These are phyloP conservation scores for Raphidocelis subcapitata DNA, from an alignment of 139 green algal genomes.

Conservation along the genomic window DNA sequence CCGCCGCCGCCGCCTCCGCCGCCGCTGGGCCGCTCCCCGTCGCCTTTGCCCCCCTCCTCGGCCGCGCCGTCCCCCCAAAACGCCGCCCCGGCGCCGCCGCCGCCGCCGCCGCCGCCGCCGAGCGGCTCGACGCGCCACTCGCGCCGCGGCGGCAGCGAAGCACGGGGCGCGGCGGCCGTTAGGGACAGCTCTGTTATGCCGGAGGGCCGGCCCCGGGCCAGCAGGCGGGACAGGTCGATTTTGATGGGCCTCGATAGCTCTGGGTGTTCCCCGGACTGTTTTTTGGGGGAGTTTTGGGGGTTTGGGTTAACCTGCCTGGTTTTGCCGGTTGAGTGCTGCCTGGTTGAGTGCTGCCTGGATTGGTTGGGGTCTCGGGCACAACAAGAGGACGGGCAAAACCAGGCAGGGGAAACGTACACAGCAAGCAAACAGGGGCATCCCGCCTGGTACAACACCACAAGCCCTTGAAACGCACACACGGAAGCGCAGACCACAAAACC, in stretches of 20 bases:
- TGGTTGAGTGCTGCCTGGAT: not conserved
- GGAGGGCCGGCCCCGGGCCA: not conserved
- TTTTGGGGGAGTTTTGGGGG: not conserved
- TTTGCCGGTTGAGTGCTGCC: not conserved
- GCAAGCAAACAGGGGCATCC: not conserved
- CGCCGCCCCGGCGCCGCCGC: not conserved
- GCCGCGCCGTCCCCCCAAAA: too few relatives aligned
- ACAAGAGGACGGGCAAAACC: not conserved
- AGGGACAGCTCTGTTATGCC: slow-evolving; percentile 33
- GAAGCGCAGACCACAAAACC: too few relatives aligned
- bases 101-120: not conserved
- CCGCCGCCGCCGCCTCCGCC: too few relatives aligned
- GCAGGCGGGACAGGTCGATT: slow-evolving; percentile 27
- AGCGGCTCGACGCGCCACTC: not conserved
- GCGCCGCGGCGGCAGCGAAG: not conserved
- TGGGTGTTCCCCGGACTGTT: slow-evolving; percentile 36
- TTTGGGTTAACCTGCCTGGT: not conserved
- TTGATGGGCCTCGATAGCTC: slow-evolving; percentile 19
- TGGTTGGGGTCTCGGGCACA: not conserved
- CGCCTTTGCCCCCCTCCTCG: too few relatives aligned
- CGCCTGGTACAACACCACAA: not conserved
- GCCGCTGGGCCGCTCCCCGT: too few relatives aligned
- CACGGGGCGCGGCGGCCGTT: not conserved
- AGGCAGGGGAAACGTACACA: not conserved
- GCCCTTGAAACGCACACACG: too few relatives aligned